Evolutionary conservation across 805 yeast species (phyloP).

Genomic region (Zygosaccharomyces gambellarensis): DNA sequence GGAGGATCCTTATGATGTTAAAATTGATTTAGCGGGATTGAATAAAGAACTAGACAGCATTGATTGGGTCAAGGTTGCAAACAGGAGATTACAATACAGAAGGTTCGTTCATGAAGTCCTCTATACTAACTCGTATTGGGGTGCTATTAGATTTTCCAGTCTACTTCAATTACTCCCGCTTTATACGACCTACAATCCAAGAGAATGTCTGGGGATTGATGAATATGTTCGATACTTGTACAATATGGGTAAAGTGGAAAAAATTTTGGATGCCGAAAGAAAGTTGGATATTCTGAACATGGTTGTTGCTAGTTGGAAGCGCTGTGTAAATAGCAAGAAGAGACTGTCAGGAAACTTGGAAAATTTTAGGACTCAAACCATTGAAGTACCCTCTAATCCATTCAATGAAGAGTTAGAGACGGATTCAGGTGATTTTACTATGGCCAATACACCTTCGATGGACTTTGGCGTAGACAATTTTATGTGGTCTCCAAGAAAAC

Average conservation of each 20-base stretch:
- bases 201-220: slow-evolving; percentile 67
- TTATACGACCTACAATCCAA: slow-evolving; percentile 70
- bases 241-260: slow-evolving; percentile 52
- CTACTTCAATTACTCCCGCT: slow-evolving; percentile 65
- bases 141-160: slow-evolving; percentile 60
- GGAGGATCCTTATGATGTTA: slow-evolving; percentile 56
- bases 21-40: slow-evolving; percentile 50
- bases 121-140: slow-evolving; percentile 51
- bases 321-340: slow-evolving; percentile 8
- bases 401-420: slow-evolving; percentile 7
- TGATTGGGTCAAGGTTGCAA: slow-evolving; percentile 51
- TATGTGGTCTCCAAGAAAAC: slow-evolving; percentile 28
- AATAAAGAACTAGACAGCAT: slow-evolving; percentile 47
- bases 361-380: background rate
- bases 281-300: slow-evolving; percentile 35
- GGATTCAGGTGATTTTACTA: slow-evolving; percentile 5
- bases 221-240: slow-evolving; percentile 64
- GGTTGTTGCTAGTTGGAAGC: slow-evolving; percentile 37
- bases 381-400: slow-evolving; percentile 6
- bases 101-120: slow-evolving; percentile 66
- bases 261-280: slow-evolving; percentile 33
- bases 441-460: slow-evolving; percentile 24
- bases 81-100: slow-evolving; percentile 53
- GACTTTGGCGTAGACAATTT: slow-evolving; percentile 28
- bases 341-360: background rate